Evolutionary conservation across 225 moss, liverwort and hornwort species (phyloP).

Genomic region (Polytrichum commune): DNA sequence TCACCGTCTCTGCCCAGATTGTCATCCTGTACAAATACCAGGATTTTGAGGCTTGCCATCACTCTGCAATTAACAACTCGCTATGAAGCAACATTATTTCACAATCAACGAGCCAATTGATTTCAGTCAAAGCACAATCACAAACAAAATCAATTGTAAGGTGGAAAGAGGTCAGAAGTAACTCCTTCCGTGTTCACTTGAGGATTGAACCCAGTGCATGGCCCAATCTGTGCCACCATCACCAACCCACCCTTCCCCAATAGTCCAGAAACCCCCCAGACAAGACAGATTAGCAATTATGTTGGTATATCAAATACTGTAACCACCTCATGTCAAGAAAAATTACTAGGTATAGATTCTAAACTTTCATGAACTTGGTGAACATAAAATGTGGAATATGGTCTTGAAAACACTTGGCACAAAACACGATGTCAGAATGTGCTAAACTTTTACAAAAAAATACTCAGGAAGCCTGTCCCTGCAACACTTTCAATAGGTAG

Average conservation of each 20-base stretch:
- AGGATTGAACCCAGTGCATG: not conserved
- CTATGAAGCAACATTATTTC: not conserved
- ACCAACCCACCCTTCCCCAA: slow-evolving; percentile 4
- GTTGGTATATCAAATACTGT: not conserved
- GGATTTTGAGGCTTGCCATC: not conserved
- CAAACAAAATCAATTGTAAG: not conserved
- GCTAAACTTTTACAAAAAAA: too few species aligned
- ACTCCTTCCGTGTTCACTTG: slow-evolving; percentile 2
- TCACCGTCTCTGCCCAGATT: not conserved
- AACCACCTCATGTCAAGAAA: not conserved
- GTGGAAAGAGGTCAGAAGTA: slow-evolving; percentile 8
- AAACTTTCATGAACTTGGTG: not conserved
- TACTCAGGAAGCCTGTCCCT: too few species aligned
- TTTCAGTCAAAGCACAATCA: not conserved
- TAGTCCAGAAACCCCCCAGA: not conserved
- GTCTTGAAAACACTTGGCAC: too few species aligned
- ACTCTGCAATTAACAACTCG: not conserved
- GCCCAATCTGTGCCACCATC: slow-evolving; percentile 2
- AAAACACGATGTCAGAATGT: too few species aligned
- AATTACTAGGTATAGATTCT: not conserved
- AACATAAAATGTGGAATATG: not conserved
- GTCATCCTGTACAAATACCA: not conserved
- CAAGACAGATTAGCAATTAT: not conserved
- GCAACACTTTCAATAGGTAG: too few species aligned
- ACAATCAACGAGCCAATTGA: not conserved